phyloP scores from a whole-genome alignment of 805 yeast genomes.

The Wickerhamiella australiensis region DNA sequence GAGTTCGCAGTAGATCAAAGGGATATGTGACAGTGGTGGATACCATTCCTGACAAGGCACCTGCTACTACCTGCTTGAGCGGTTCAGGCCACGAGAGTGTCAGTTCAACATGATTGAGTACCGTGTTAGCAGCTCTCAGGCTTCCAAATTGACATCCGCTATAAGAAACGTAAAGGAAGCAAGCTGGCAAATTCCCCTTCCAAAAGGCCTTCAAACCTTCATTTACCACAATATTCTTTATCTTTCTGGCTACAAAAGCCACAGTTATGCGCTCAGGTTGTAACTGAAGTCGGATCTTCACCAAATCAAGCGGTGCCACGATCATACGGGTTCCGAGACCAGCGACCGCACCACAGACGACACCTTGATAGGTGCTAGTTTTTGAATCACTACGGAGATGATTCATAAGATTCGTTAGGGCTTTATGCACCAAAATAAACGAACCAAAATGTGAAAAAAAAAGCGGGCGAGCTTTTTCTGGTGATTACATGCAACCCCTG shows the following conservation, averaged over 20 bases:
- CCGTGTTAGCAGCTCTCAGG: slow-evolving; percentile 43
- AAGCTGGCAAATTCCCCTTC: slow-evolving; percentile 95
- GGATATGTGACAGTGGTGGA: slow-evolving; percentile 77
- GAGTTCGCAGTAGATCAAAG: slow-evolving; percentile 75
- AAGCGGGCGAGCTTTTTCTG: not conserved
- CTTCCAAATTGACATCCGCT: slow-evolving; percentile 78
- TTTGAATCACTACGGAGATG: slow-evolving; percentile 34
- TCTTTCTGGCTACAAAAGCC: slow-evolving; percentile 22
- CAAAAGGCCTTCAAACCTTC: slow-evolving; percentile 77
- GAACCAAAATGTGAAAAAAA: not conserved
- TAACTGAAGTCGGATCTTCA: slow-evolving; percentile 65
- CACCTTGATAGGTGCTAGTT: slow-evolving; percentile 41
- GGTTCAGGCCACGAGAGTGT: slow-evolving; percentile 28
- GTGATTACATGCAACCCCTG: slow-evolving; percentile 25
- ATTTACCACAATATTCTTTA: slow-evolving; percentile 35
- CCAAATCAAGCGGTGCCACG: slow-evolving; percentile 68
- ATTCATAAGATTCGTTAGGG: slow-evolving; percentile 12
- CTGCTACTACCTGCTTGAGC: slow-evolving; percentile 45
- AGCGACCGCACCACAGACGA: slow-evolving; percentile 58
- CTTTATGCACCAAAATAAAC: not conserved
- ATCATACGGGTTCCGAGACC: slow-evolving; percentile 51
- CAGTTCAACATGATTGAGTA: slow-evolving; percentile 26
- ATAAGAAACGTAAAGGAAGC: slow-evolving; percentile 67
- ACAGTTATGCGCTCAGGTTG: slow-evolving; percentile 25
- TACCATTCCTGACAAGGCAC: slow-evolving; percentile 62